Evolutionary conservation across 306 rosid species (phyloP).

Genomic region (Rubus idaeus): DNA sequence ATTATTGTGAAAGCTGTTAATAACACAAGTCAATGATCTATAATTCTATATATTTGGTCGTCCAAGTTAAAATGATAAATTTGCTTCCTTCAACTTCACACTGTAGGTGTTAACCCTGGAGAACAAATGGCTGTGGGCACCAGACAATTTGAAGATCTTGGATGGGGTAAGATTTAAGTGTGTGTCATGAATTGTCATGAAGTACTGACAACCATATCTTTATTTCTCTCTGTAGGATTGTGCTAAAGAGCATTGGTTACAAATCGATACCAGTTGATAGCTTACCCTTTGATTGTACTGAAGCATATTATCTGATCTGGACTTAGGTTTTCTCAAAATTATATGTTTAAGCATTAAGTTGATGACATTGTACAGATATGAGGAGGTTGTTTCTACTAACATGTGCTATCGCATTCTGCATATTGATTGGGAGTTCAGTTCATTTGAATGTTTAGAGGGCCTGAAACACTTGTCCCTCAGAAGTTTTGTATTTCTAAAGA

Average conservation of each 20-base stretch:
- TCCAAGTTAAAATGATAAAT: slow-evolving; percentile 20
- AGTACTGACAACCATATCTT: slow-evolving; percentile 19
- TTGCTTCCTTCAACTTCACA: slow-evolving; percentile 27
- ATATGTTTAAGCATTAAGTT: neutral
- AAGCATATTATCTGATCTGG: slow-evolving; percentile 31
- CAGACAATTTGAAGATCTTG: slow-evolving; percentile 66
- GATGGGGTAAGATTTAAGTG: neutral
- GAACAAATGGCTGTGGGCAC: slow-evolving; percentile 77
- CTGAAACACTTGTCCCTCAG: neutral
- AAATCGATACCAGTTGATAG: slow-evolving; percentile 81
- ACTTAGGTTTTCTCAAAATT: neutral
- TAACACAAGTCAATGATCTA: neutral
- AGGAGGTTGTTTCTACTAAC: neutral
- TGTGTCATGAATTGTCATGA: no score
- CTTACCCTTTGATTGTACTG: slow-evolving; percentile 72
- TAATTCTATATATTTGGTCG: neutral
- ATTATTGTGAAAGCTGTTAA: neutral
- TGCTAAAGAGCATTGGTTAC: slow-evolving; percentile 91
- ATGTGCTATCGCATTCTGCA: neutral
- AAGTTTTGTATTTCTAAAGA: neutral
- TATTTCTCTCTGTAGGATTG: slow-evolving; percentile 56
- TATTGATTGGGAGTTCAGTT: neutral
- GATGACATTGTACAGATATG: neutral
- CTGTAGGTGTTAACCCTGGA: slow-evolving; percentile 66
- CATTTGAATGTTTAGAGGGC: neutral